Conservation (phyloP, 371 early-diverging fungal species). For the Mucor piriformis region DNA sequence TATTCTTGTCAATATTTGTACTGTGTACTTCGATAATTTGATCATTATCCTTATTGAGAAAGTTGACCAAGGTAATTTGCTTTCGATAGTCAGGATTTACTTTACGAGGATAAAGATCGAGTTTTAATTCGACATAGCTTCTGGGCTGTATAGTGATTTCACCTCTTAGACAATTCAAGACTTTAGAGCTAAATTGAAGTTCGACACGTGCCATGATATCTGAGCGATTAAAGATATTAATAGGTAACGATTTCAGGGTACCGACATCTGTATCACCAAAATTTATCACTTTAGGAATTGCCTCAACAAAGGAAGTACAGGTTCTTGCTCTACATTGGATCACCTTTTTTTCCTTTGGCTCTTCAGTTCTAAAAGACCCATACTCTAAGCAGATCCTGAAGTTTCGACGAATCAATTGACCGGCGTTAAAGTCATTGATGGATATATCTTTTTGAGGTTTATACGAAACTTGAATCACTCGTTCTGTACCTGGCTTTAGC, state of each 20-base stretch:
- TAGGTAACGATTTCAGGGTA: slow-evolving; percentile 83
- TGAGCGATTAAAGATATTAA: slow-evolving; percentile 84
- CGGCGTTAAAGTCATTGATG: slow-evolving; percentile 69
- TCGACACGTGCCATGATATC: slow-evolving; percentile 88
- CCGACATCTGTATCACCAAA: slow-evolving; percentile 97
- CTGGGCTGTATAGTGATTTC: slow-evolving; percentile 85
- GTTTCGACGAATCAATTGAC: slow-evolving; percentile 73
- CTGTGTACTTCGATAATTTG: slow-evolving; percentile 90
- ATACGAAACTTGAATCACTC: slow-evolving; percentile 82
- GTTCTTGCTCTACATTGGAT: slow-evolving; percentile 90
- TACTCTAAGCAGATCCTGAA: slow-evolving; percentile 83
- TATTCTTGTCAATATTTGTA: slow-evolving; percentile 93
- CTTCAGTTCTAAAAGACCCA: slow-evolving; percentile 55
- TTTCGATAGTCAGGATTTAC: slow-evolving; percentile 97
- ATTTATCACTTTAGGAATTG: slow-evolving; percentile 79
- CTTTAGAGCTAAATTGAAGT: slow-evolving; percentile 89
- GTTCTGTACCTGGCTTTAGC: slow-evolving; percentile 85
- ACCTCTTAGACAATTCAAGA: slow-evolving; percentile 82
- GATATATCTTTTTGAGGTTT: slow-evolving; percentile 69
- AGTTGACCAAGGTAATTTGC: slow-evolving; percentile 92
- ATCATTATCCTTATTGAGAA: slow-evolving; percentile 87
- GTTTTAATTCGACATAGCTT: slow-evolving; percentile 80
- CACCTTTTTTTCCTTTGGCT: slow-evolving; percentile 75
- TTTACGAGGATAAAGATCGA: slow-evolving; percentile 97
- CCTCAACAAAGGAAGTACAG: slow-evolving; percentile 93